These are phyloP conservation scores for Pseudogymnoascus sp. DNA, from an alignment of 2,329 filamentous ascomycete genomes.

Conservation along the genomic window DNA sequence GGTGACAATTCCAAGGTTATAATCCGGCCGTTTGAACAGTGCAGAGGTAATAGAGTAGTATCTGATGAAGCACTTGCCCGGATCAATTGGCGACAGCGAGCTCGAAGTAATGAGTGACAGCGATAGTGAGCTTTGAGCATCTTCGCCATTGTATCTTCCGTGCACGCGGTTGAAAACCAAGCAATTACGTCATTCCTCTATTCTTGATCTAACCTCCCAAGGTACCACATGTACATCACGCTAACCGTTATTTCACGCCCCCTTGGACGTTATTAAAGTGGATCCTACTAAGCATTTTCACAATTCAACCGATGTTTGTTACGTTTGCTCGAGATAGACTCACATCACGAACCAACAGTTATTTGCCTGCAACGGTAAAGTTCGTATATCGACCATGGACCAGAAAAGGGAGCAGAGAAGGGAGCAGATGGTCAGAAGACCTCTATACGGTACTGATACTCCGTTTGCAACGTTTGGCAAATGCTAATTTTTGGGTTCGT, in stretches of 20 bases:
- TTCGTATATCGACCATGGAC: not conserved
- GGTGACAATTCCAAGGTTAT: not conserved
- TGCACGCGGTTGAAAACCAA: not conserved
- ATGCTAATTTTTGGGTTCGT: constrained; percentile 15
- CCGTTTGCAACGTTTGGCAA: constrained; percentile 18
- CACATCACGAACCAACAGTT: not conserved
- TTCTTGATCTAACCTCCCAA: constrained; percentile 5
- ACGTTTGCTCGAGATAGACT: constrained; percentile 1
- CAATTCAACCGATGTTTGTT: not conserved
- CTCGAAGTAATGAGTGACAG: not conserved
- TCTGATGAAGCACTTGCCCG: not conserved
- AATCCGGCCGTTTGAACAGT: not conserved
- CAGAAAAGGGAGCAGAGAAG: constrained; percentile 26
- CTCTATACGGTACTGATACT: constrained; percentile 31
- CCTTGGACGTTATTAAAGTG: constrained; percentile 1
- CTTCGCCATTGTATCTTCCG: not conserved
- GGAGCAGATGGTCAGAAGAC: constrained; percentile 31
- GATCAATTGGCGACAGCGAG: not conserved
- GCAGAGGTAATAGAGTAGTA: not conserved
- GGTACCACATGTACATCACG: constrained; percentile 1
- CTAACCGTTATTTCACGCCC: not conserved
- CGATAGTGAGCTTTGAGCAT: not conserved
- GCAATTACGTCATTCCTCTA: not conserved
- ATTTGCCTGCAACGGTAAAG: not conserved
- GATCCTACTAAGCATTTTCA: not conserved